phyloP scores from a whole-genome alignment of 495 filamentous ascomycete species.

The Bacidia rubella region DNA sequence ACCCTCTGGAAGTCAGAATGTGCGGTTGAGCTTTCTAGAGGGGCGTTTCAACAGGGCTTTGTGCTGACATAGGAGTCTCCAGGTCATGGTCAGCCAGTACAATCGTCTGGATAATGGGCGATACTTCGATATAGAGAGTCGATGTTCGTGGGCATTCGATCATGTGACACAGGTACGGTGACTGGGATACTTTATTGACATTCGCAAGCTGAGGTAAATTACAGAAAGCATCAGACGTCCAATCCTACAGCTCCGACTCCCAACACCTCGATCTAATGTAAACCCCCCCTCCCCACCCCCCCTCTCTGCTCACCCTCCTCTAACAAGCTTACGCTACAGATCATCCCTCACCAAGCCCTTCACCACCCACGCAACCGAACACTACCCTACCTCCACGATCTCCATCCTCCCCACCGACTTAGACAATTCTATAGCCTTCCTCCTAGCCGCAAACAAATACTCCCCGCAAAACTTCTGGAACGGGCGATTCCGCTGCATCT shows the following conservation, averaged over 20 bases:
- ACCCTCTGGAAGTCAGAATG: conserved; percentile 66
- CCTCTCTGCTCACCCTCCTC: conserved; percentile 1
- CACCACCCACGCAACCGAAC: conserved; percentile 65
- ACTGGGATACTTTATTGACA: too few species aligned
- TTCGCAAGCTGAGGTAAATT: background rate
- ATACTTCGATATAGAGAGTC: conserved; percentile 81
- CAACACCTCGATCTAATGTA: conserved; percentile 70
- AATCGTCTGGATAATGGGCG: conserved; percentile 64
- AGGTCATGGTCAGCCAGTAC: conserved; percentile 79
- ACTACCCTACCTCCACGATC: conserved; percentile 70
- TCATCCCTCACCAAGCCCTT: conserved; percentile 72
- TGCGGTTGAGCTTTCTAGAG: conserved; percentile 22
- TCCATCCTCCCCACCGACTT: conserved; percentile 48
- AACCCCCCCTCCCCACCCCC: conserved; percentile 9
- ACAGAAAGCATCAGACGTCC: conserved; percentile 69
- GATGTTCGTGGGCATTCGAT: conserved; percentile 75
- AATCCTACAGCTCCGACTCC: conserved; percentile 72
- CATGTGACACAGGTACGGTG: conserved; percentile 62
- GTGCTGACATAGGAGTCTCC: conserved; percentile 1
- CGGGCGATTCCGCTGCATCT: conserved; percentile 85
- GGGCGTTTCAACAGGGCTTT: background rate
- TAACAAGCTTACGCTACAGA: conserved; percentile 26
- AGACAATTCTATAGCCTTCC: conserved; percentile 61
- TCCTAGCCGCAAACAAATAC: conserved; percentile 90
- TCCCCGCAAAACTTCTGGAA: conserved; percentile 98